A percentile compares a stretch with the other conserved stretches of the same genome.
Evolutionary conservation across 139 green algal genomes (phyloP).

Genomic region (Coelastrella sp.): DNA sequence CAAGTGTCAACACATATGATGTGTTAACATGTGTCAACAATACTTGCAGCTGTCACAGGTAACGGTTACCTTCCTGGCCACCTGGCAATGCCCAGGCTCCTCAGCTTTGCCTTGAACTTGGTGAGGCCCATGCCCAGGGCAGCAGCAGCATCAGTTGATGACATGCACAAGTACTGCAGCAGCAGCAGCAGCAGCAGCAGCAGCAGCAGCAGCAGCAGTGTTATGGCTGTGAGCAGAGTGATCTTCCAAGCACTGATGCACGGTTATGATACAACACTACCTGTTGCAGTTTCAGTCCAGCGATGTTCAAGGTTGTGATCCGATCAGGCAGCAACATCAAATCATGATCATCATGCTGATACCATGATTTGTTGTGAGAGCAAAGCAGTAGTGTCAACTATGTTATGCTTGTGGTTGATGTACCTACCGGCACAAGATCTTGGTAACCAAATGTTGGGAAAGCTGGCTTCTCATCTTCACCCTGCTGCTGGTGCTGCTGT

Average conservation of each 20-base stretch:
- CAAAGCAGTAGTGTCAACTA: neutral
- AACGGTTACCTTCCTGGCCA: neutral
- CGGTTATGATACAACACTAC: neutral
- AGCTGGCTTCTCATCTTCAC: neutral
- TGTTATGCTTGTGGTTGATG: neutral
- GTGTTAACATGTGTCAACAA: neutral
- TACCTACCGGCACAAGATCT: neutral
- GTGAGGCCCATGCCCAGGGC: neutral
- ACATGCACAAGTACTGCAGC: neutral
- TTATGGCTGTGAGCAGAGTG: neutral
- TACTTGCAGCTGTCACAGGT: neutral
- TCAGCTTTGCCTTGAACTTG: neutral
- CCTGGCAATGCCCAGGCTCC: neutral
- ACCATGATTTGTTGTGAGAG: neutral
- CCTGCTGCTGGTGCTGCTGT: neutral
- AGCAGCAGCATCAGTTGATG: neutral
- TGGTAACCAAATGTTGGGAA: neutral
- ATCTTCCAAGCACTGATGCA: neutral
- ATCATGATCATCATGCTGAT: neutral
- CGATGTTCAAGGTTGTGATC: neutral
- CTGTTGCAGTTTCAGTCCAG: neutral
- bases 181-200: neutral
- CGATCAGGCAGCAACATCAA: neutral
- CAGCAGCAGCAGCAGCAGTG: neutral
- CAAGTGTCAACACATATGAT: constrained; percentile 16